These are phyloP conservation scores for Candida tibetensis DNA, from an alignment of 805 yeast genomes.

Conservation along the genomic window DNA sequence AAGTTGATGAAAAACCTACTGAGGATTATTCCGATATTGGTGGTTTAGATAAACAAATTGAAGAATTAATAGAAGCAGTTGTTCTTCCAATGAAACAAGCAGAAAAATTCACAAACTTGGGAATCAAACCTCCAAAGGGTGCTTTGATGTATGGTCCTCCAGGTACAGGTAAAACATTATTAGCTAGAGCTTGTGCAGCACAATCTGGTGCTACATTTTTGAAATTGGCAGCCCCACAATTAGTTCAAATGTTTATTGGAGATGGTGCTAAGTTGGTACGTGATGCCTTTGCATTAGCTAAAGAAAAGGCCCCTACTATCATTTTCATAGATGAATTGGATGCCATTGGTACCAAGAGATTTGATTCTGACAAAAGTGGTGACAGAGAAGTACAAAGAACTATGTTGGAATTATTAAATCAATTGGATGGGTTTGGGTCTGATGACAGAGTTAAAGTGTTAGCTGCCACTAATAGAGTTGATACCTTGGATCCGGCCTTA, in stretches of 20 bases:
- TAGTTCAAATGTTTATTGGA: constrained; percentile 47
- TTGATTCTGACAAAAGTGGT: constrained; percentile 45
- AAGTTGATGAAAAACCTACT: constrained; percentile 97
- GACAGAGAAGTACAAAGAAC: constrained; percentile 48
- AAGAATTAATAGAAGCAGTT: constrained; percentile 96
- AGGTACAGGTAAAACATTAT: constrained; percentile 46
- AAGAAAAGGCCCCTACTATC: constrained; percentile 47
- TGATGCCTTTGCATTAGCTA: constrained; percentile 46
- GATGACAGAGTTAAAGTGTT: constrained; percentile 96
- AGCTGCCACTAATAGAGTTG: constrained; percentile 99
- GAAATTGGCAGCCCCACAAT: constrained; percentile 45
- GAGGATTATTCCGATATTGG: constrained; percentile 98
- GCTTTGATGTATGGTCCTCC: constrained; percentile 51
- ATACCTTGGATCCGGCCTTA: constrained; percentile 96
- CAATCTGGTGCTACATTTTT: constrained; percentile 46
- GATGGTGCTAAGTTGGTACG: constrained; percentile 47
- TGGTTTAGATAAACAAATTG: constrained; percentile 96
- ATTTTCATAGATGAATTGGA: constrained; percentile 48
- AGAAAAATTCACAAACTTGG: constrained; percentile 89
- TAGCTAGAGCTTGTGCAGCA: constrained; percentile 49
- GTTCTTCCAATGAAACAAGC: constrained; percentile 98
- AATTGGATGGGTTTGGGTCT: constrained; percentile 89
- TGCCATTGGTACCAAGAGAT: constrained; percentile 46
- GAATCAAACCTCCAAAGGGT: constrained; percentile 67
- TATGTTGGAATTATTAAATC: constrained; percentile 48